Percentiles rank a stretch among this genome's conserved stretches.
phyloP scores from a whole-genome alignment of 2,329 filamentous ascomycete genomes.

The Fusarium sp. region DNA sequence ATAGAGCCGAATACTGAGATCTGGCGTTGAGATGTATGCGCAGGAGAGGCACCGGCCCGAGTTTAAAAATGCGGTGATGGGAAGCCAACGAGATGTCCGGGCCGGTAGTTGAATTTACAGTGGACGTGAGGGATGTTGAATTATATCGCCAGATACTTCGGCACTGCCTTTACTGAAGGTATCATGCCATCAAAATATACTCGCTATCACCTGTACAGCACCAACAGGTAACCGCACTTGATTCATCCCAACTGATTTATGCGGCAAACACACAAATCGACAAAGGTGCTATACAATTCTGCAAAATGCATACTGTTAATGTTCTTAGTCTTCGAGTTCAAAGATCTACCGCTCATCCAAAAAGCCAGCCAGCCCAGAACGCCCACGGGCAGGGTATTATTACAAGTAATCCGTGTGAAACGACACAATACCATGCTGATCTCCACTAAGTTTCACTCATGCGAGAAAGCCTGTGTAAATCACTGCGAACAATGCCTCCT shows the following conservation, averaged over 20 bases:
- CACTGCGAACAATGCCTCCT: constrained; percentile 7
- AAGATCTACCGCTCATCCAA: constrained; percentile 24
- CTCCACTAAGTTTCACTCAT: constrained; percentile 29
- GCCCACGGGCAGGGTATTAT: constrained; percentile 45
- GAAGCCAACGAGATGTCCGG: constrained; percentile 17
- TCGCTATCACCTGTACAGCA: constrained; percentile 10
- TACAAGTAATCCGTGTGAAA: constrained; percentile 38
- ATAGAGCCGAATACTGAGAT: background rate
- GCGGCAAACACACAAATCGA: constrained; percentile 12
- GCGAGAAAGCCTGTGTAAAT: constrained; percentile 14
- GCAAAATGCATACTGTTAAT: background rate
- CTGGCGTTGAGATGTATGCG: background rate
- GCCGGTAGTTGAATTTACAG: constrained; percentile 26
- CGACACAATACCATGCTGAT: constrained; percentile 21
- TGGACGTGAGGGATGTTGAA: background rate
- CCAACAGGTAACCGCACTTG: background rate
- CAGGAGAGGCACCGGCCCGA: constrained; percentile 38
- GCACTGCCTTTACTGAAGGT: background rate
- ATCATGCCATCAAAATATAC: background rate
- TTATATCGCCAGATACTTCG: background rate
- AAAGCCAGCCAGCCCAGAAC: constrained; percentile 33
- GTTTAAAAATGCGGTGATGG: constrained; percentile 6
- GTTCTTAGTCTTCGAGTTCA: constrained; percentile 5
- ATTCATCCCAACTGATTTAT: constrained; percentile 8
- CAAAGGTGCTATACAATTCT: background rate